Percentiles rank a stretch among this genome's conserved stretches.
These are phyloP conservation scores for Pestalotiopsis fici DNA, from an alignment of 2,329 filamentous ascomycete genomes.

Conservation along the genomic window DNA sequence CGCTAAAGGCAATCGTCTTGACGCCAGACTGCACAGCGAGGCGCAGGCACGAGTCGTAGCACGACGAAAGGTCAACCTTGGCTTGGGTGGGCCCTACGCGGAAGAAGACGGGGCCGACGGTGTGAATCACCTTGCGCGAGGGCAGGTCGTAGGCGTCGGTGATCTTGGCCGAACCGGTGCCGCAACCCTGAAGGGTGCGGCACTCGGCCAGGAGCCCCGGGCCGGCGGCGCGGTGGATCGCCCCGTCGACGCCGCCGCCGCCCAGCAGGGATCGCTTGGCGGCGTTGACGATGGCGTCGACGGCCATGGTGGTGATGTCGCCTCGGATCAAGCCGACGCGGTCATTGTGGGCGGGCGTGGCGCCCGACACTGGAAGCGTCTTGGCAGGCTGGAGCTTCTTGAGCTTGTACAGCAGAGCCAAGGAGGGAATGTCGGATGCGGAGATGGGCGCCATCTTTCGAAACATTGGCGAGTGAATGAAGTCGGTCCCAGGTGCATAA, in stretches of 20 bases:
- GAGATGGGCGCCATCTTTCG: conserved; percentile 43
- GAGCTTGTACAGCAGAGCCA: conserved; percentile 66
- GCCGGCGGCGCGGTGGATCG: conserved; percentile 85
- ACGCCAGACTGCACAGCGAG: conserved; percentile 69
- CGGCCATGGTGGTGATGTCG: conserved; percentile 78
- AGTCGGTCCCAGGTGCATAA: too few species aligned
- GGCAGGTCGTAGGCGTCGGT: conserved; percentile 78
- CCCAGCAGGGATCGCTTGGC: conserved; percentile 79
- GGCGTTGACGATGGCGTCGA: conserved; percentile 90
- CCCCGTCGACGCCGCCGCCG: conserved; percentile 87
- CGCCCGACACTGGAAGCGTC: conserved; percentile 19
- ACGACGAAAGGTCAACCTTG: conserved; percentile 53
- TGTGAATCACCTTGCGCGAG: conserved; percentile 82
- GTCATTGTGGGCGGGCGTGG: conserved; percentile 57
- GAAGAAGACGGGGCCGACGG: conserved; percentile 82
- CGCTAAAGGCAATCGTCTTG: conserved; percentile 77
- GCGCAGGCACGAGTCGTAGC: conserved; percentile 73
- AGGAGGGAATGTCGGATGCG: conserved; percentile 60
- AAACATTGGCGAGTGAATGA: too few species aligned
- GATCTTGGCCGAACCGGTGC: conserved; percentile 79
- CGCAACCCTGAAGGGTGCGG: conserved; percentile 68
- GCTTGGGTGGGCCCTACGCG: conserved; percentile 37
- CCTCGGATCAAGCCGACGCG: conserved; percentile 70
- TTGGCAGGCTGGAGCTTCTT: conserved; percentile 41
- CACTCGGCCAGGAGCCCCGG: conserved; percentile 70